Evolutionary conservation across 495 filamentous ascomycete genomes (phyloP), one percentile per base, ranked within the genome.

Genomic region (Penicillium malachiteum): DNA sequence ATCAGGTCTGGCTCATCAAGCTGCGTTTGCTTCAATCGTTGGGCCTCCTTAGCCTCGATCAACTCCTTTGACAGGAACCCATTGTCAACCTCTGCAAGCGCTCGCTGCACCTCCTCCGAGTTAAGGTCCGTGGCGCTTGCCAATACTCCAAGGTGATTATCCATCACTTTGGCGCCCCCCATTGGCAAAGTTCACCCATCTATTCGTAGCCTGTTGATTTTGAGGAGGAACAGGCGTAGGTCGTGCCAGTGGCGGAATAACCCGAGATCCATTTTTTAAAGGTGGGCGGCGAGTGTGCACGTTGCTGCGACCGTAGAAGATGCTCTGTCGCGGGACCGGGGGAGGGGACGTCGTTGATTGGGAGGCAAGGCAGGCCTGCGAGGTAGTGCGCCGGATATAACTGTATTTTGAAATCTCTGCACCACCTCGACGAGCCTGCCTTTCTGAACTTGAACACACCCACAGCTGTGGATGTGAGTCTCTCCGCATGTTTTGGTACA

Each of bases 391-490:
- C 21, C 21, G 21, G 21, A 26, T 26, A 26, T 1, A 26, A 26
- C 21, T 26, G 21, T 26, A 26, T 26, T 26, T 26, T 26, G 21
- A 26, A 26, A 26, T 4, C 21, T 31, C 10, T 21, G 9, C 3
- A 12, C 40, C 7, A 8, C 11, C 26, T 47, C 44, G 7, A 32
- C 18, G 3, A 30, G 2, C 18, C 40, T 37, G 12, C 9, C 34
- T 13, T 37, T 13, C 12, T 2, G 12, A 5, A 37, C 32, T 7
- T 2, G 12, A 5, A 37, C 32, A 13, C 62, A 64, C 5, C 7
- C 5, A 34, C 62, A 64, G 2, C 43, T 18, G 31, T 65, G 62
- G 5, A 10, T 5, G 31, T 65, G 62, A n/a, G 32, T 13, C 31
- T 34, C 26, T 9, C 41, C 30, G 21, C 62, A 65, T 18, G 14